Evolutionary conservation across 139 green algal genomes (phyloP).

Genomic region (Edaphochlamys debaryana): DNA sequence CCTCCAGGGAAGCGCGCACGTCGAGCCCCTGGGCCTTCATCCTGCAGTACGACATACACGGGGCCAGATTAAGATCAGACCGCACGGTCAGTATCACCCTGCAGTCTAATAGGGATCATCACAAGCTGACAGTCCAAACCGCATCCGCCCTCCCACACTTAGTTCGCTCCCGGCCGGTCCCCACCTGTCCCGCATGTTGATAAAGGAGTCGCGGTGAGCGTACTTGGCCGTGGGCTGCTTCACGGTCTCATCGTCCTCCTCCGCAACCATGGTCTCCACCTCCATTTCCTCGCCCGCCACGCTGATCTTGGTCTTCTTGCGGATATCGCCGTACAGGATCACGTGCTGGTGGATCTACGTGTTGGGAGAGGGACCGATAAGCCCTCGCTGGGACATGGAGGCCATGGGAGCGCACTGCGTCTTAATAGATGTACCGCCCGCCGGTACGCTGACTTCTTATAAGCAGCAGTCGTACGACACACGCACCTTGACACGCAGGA

Average conservation of each 20-base stretch:
- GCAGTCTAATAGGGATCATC: no score
- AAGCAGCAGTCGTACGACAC: no score
- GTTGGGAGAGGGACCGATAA: no score
- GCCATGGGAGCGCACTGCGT: no score
- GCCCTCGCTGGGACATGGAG: no score
- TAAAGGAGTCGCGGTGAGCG: conserved; percentile 50
- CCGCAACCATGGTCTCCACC: conserved; percentile 47
- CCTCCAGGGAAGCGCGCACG: conserved; percentile 50
- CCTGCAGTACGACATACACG: not conserved
- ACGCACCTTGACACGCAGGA: conserved; percentile 59
- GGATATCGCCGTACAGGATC: conserved; percentile 63
- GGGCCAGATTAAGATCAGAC: no score
- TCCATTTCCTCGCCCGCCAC: conserved; percentile 55
- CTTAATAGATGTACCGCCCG: no score
- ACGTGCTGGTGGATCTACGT: conserved; percentile 65
- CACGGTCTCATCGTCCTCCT: conserved; percentile 48
- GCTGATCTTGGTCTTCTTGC: conserved; percentile 51
- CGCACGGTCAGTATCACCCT: not conserved
- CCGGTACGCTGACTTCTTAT: no score
- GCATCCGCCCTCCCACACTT: no score
- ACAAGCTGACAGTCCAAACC: not conserved
- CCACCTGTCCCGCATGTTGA: conserved; percentile 48
- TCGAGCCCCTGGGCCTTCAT: conserved; percentile 45
- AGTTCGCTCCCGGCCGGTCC: not conserved
- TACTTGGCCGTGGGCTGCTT: conserved; percentile 45